A percentile compares a stretch with the other conserved stretches of the same genome.
phyloP scores from a whole-genome alignment of 805 yeast species.

The Starmerella ratchasimensis region DNA sequence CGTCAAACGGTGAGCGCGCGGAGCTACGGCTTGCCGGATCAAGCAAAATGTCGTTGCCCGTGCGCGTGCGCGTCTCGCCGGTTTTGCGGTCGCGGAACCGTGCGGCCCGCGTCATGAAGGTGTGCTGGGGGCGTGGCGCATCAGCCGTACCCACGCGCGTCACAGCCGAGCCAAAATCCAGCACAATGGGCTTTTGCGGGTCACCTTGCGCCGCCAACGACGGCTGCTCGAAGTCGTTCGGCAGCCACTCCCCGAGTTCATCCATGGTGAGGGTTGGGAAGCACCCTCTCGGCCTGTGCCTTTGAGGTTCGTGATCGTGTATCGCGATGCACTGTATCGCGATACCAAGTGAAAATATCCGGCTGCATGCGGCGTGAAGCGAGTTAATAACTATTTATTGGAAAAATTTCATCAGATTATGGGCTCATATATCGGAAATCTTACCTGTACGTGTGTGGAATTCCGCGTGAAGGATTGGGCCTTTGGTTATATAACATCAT shows the following conservation, averaged over 20 bases:
- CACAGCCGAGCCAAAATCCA: constrained; percentile 65
- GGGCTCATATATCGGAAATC: too few species aligned
- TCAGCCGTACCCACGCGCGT: constrained; percentile 30
- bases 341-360: too few species aligned
- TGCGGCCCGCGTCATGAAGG: constrained; percentile 56
- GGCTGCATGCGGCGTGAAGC: too few species aligned
- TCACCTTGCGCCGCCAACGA: constrained; percentile 3
- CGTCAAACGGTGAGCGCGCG: constrained; percentile 74
- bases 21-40: constrained; percentile 59
- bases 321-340: too few species aligned
- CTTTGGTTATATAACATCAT: too few species aligned
- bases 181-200: constrained; percentile 49
- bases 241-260: constrained; percentile 16
- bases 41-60: constrained; percentile 68
- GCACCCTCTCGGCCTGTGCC: too few species aligned
- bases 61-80: constrained; percentile 43
- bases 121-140: constrained; percentile 34
- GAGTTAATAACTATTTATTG: too few species aligned
- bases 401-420: too few species aligned
- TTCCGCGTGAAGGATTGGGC: too few species aligned
- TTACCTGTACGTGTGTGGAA: too few species aligned
- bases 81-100: constrained; percentile 64
- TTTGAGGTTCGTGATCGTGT: too few species aligned
- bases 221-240: constrained; percentile 13
- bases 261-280: too few species aligned